phyloP scores from a whole-genome alignment of 805 yeast species.

The Ogataea wickerhamii region DNA sequence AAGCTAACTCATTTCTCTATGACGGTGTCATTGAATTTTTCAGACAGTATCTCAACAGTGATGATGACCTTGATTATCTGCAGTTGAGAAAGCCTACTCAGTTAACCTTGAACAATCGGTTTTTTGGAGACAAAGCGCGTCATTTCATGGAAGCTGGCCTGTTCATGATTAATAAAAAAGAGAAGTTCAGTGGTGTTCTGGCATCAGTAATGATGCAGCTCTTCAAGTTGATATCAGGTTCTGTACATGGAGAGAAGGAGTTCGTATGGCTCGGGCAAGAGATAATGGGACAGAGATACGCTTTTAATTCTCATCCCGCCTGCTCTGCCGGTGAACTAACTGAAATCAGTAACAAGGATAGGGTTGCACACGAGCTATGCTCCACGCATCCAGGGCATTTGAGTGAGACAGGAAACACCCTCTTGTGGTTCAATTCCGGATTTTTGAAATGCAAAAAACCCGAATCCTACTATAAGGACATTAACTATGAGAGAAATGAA shows the following conservation, averaged over 20 bases:
- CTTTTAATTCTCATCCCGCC: slow-evolving; percentile 50
- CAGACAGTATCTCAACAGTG: slow-evolving; percentile 44
- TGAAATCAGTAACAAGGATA: slow-evolving; percentile 22
- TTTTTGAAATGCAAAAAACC: slow-evolving; percentile 54
- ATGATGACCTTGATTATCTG: slow-evolving; percentile 38
- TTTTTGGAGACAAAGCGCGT: slow-evolving; percentile 40
- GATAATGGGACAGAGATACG: slow-evolving; percentile 50
- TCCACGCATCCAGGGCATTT: slow-evolving; percentile 64
- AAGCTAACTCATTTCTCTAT: slow-evolving; percentile 35
- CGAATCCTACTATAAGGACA: slow-evolving; percentile 37
- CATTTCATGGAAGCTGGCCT: slow-evolving; percentile 50
- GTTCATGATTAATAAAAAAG: slow-evolving; percentile 42
- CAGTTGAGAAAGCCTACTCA: slow-evolving; percentile 35
- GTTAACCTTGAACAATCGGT: slow-evolving; percentile 35
- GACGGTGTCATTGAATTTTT: slow-evolving; percentile 43
- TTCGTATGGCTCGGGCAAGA: slow-evolving; percentile 70
- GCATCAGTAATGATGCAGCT: slow-evolving; percentile 42
- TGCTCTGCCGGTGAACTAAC: slow-evolving; percentile 49
- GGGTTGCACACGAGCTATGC: slow-evolving; percentile 46
- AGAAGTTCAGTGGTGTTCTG: slow-evolving; percentile 48
- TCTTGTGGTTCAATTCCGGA: slow-evolving; percentile 72
- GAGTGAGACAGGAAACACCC: slow-evolving; percentile 45
- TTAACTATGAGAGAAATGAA: slow-evolving; percentile 29
- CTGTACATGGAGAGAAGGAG: slow-evolving; percentile 79
- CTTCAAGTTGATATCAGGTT: slow-evolving; percentile 41